Evolutionary conservation across 495 filamentous ascomycete species (phyloP), one percentile per base, ranked within the genome.

Genomic region (Aspergillus avenaceus): DNA sequence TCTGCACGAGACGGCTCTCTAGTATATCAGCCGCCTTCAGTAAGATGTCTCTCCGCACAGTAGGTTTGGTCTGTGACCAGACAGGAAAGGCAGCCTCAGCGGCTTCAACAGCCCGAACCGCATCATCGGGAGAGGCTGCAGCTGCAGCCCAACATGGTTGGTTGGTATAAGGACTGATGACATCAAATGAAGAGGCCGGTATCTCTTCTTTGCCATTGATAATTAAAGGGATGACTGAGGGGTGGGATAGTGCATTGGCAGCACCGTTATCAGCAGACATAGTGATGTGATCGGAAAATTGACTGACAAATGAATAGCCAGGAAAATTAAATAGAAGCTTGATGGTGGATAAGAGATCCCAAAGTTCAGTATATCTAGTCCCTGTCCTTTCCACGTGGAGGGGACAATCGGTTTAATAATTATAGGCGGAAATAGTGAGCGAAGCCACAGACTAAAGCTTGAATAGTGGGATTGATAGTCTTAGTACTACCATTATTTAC

Each of bases 1-100:
- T 66, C 59, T 89, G 83, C 5, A 81, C 77, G 12, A 71, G 65
- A 1, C 83, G 76, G 31, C 62, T 63, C 25, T 82, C 77, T n/a
- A 96, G 66, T 28, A 91, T 64, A 29, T 85, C 81, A 8, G 86
- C 85, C 13, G 85, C 82, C 60, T 83, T 85, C 46, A 88, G 71
- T 40, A 96, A 73, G 60, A 95, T 82, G 55, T 88, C 80, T 23
- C 88, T 85, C 21, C 88, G 83, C 26, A 68, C 55, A 16, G 72
- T 62, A 7, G 85, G 80, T 28, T 82, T 83, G 0, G 83, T 82
- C 37, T 79, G 72, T 31, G 75, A 78, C 91, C 91, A 96, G 51
- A 79, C 59, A 42, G 78, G 77, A 63, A 89, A 86, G 5, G 90
- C 90, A 4, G 75, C 71, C 25, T 80, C 69, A 0, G 90, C 88